Percentiles rank a stretch among this genome's conserved stretches.
Conservation (phyloP, 805 yeast genomes). For the Candida yuanshanica region DNA sequence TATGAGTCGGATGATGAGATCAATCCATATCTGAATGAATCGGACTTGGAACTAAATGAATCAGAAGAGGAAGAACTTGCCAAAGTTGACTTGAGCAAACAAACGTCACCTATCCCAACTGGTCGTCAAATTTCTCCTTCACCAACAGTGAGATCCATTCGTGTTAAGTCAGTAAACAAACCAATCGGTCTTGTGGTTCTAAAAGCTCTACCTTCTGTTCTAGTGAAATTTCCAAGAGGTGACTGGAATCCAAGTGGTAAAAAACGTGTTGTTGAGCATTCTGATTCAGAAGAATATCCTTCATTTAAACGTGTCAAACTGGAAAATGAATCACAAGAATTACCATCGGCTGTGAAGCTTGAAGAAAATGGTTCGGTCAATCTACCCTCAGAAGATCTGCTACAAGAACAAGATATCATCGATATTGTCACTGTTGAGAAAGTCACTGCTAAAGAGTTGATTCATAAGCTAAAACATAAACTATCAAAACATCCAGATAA, state of each 20-base stretch:
- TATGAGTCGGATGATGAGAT: conserved; percentile 78
- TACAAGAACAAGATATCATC: conserved; percentile 70
- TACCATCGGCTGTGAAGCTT: conserved; percentile 4
- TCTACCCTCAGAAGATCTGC: conserved; percentile 17
- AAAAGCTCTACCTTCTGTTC: conserved; percentile 55
- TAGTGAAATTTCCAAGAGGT: conserved; percentile 67
- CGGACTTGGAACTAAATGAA: conserved; percentile 44
- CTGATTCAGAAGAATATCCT: conserved; percentile 20
- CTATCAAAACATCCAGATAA: conserved; percentile 61
- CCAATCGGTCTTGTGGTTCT: conserved; percentile 54
- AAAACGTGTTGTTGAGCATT: conserved; percentile 26
- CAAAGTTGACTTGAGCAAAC: conserved; percentile 31
- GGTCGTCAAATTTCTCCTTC: conserved; percentile 16
- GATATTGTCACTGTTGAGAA: conserved; percentile 43
- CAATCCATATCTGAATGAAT: conserved; percentile 75
- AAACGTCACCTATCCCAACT: conserved; percentile 17
- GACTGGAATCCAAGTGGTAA: conserved; percentile 73
- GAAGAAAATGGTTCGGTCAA: conserved; percentile 14
- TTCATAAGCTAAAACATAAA: conserved; percentile 54
- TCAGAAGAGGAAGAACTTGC: conserved; percentile 38
- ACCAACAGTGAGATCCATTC: conserved; percentile 26
- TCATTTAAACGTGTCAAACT: conserved; percentile 33
- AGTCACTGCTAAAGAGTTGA: conserved; percentile 55
- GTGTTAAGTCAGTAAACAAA: conserved; percentile 40
- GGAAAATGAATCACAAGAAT: conserved; percentile 23